Evolutionary conservation across 345 rosid species (phyloP).

Genomic region (Populus ilicifolia): DNA sequence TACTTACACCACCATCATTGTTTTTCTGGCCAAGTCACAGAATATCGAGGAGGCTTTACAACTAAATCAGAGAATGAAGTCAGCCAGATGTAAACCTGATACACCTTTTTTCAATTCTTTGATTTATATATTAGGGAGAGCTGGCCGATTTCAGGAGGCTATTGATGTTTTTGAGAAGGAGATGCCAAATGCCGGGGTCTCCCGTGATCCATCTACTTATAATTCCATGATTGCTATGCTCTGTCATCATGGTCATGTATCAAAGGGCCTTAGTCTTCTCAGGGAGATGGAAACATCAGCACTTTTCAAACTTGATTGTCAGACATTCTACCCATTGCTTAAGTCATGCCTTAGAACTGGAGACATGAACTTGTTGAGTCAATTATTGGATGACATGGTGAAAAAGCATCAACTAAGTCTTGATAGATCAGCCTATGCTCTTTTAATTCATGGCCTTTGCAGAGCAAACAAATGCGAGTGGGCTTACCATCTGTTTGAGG

Average conservation of each 20-base stretch:
- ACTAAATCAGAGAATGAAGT: slow-evolving; percentile 47
- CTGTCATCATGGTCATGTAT: slow-evolving; percentile 47
- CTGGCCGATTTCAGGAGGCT: slow-evolving; percentile 56
- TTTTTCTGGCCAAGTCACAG: slow-evolving; percentile 48
- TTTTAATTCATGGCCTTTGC: slow-evolving; percentile 75
- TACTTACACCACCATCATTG: slow-evolving; percentile 68
- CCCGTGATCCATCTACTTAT: slow-evolving; percentile 56
- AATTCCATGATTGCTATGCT: slow-evolving; percentile 78
- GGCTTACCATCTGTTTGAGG: slow-evolving; percentile 70
- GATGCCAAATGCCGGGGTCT: slow-evolving; percentile 46
- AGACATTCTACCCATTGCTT: slow-evolving; percentile 65
- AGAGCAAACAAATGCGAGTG: slow-evolving; percentile 55
- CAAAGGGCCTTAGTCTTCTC: slow-evolving; percentile 48
- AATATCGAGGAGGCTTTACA: slow-evolving; percentile 54
- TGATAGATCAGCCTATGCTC: slow-evolving; percentile 62
- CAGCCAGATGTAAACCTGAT: slow-evolving; percentile 51
- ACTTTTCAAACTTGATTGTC: slow-evolving; percentile 60
- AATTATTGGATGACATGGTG: slow-evolving; percentile 60
- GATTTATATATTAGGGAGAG: slow-evolving; percentile 62
- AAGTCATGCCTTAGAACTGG: slow-evolving; percentile 66
- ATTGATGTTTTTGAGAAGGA: slow-evolving; percentile 48
- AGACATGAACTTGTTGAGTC: slow-evolving; percentile 49
- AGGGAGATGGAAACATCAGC: slow-evolving; percentile 45
- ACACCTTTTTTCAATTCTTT: slow-evolving; percentile 62
- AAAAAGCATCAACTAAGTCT: slow-evolving; percentile 75